A percentile compares a stretch with the other conserved stretches of the same genome.
Conservation (phyloP, 441 rosid species). For the Jatropha podagrica region DNA sequence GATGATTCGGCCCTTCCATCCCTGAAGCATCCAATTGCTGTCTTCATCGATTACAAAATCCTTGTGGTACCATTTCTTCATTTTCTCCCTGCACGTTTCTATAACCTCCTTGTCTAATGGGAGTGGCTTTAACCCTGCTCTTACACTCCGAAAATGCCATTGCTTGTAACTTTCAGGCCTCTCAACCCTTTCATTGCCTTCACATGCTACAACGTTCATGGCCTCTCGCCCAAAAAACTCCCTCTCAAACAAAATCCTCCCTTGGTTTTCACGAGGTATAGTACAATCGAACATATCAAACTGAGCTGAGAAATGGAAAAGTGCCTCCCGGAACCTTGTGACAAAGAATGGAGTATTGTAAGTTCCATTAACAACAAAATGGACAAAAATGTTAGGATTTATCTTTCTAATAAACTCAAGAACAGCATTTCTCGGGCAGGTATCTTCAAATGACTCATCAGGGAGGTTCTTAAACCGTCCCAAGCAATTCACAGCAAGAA, state of each 20-base stretch:
- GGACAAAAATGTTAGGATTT: constrained; percentile 58
- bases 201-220: constrained; percentile 64
- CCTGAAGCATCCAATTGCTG: constrained; percentile 65
- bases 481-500: constrained; percentile 59
- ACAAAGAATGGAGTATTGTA: constrained; percentile 71
- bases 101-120: constrained; percentile 42
- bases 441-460: constrained; percentile 57
- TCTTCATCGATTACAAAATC: constrained; percentile 68
- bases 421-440: constrained; percentile 55
- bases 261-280: constrained; percentile 42
- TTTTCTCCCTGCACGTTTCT: constrained; percentile 32
- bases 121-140: constrained; percentile 69
- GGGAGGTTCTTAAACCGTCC: constrained; percentile 50
- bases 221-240: constrained; percentile 66
- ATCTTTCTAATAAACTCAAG: constrained; percentile 59
- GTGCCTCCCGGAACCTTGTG: constrained; percentile 72
- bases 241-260: constrained; percentile 54
- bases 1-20: constrained; percentile 80
- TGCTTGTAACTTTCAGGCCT: constrained; percentile 85
- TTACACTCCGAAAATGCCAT: constrained; percentile 61
- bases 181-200: constrained; percentile 63
- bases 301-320: constrained; percentile 60
- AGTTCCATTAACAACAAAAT: constrained; percentile 45
- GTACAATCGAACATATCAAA: constrained; percentile 68
- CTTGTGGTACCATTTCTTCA: constrained; percentile 59